Base-by-base conservation (phyloP, 148 eudicot species). In the Simmondsia chinensis region DNA sequence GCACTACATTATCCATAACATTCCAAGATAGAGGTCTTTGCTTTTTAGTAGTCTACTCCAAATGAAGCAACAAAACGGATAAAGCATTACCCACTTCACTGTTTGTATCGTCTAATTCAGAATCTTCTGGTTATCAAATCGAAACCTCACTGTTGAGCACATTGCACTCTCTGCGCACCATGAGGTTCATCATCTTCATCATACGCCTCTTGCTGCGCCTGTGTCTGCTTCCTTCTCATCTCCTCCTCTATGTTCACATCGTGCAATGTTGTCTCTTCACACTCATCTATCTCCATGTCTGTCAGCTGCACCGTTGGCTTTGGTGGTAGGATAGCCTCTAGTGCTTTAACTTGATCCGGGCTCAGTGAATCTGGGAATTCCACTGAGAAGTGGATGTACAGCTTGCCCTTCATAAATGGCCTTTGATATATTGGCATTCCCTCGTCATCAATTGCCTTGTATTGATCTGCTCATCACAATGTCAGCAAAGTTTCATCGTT, bases 121-220 rank as follows among this genome's bases (percentile, higher is more conserved):
- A n/a, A n/a, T n/a, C n/a, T n/a, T n/a, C n/a, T n/a, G n/a, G n/a
- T n/a, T n/a, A n/a, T n/a, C n/a, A n/a, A n/a, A n/a, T n/a, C n/a
- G n/a, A n/a, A n/a, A n/a, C n/a, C n/a, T 76, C 55, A 82, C 70
- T 82, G 93, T 36, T 82, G 93, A 2, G 93, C 86, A 52, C 93
- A 82, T 39, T 82, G 82, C 29, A 78, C 86, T 51, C 82, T 66
- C 61, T 74, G 80, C 30, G 64, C 68, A 40, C 85, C 93, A 3
- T 65, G 65, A 2, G 52, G 70, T 53, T 69, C 64, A 4, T 82
- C 93, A 15, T 77, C 83, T 12, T 81, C 89, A 42, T 82, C 86
- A 6, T 82, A 79, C 13, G 76, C 76, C 48, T 77, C 85, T 32
- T 71, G 70, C 1, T 71, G 81, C 8, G 73, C 70, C 6, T 48